phyloP scores from a whole-genome alignment of 129 eudicot species.

The Pittosporum tobira region DNA sequence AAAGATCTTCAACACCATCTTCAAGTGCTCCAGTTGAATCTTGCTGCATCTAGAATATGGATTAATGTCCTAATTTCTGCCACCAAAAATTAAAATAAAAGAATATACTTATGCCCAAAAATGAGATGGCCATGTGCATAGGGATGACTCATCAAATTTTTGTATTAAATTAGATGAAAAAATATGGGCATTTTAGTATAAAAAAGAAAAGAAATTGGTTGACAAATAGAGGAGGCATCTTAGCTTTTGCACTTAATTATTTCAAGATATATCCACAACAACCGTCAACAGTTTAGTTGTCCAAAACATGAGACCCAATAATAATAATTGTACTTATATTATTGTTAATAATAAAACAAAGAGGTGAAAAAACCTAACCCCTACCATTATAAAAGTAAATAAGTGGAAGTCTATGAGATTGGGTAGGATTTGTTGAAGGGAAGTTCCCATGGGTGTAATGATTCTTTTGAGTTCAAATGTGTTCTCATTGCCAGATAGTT shows the following conservation, averaged over 20 bases:
- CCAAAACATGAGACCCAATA: slow-evolving; percentile 13
- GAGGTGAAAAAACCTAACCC: not conserved
- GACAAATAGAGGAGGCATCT: slow-evolving; percentile 3
- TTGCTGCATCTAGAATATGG: too few relatives aligned
- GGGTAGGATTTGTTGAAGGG: not conserved
- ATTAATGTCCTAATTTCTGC: too few relatives aligned
- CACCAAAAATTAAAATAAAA: too few relatives aligned
- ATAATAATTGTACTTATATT: not conserved
- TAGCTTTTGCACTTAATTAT: not conserved
- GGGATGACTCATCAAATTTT: not conserved
- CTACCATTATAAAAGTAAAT: not conserved
- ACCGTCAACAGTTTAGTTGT: slow-evolving; percentile 14
- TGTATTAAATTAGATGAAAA: not conserved
- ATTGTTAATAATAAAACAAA: not conserved
- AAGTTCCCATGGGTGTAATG: not conserved
- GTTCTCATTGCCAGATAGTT: not conserved
- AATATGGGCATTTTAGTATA: not conserved
- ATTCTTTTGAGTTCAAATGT: not conserved
- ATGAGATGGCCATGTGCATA: not conserved
- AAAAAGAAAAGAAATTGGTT: not conserved
- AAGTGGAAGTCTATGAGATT: not conserved
- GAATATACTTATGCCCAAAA: too few relatives aligned
- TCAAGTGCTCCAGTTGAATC: too few relatives aligned
- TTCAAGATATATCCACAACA: not conserved
- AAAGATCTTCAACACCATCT: too few relatives aligned